These are phyloP conservation scores for Gossypium davidsonii DNA, from an alignment of 441 rosid genomes.

Conservation along the genomic window DNA sequence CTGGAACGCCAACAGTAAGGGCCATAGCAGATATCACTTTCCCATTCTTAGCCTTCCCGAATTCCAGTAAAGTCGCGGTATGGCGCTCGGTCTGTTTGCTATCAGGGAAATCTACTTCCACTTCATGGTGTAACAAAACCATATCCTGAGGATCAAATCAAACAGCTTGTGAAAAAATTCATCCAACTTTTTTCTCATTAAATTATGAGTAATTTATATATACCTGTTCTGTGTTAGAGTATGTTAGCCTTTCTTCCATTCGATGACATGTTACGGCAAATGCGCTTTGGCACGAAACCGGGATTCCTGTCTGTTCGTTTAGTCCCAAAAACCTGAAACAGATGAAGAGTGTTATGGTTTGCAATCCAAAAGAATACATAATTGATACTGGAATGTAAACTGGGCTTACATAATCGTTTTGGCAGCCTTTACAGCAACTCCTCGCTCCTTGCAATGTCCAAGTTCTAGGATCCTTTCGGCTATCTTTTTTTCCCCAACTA, in stretches of 20 bases:
- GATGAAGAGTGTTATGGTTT: constrained; percentile 7
- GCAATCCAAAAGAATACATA: not conserved
- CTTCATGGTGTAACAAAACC: constrained; percentile 87
- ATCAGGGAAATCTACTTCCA: constrained; percentile 76
- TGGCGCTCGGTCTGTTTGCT: constrained; percentile 45
- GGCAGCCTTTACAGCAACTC: constrained; percentile 53
- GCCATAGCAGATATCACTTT: constrained; percentile 76
- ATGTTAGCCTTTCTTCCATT: constrained; percentile 84
- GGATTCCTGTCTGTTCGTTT: constrained; percentile 53
- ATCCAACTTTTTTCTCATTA: not conserved
- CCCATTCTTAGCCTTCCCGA: constrained; percentile 57
- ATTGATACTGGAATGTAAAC: not conserved
- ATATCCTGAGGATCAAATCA: constrained; percentile 53
- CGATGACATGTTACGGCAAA: constrained; percentile 63
- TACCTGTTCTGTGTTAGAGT: constrained; percentile 75
- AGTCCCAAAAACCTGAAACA: constrained; percentile 66
- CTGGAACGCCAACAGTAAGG: constrained; percentile 81
- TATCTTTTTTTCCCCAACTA: constrained; percentile 49
- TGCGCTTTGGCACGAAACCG: constrained; percentile 51
- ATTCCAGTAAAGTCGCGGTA: constrained; percentile 68
- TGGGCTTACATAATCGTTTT: constrained; percentile 62
- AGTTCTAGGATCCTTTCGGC: constrained; percentile 46
- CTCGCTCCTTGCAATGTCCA: constrained; percentile 55
- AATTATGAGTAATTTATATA: not conserved
- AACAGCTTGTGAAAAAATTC: not conserved